A percentile compares a stretch with the other conserved stretches of the same genome.
Conservation (phyloP, 2,329 filamentous ascomycete genomes). For the Beauveria varroae region DNA sequence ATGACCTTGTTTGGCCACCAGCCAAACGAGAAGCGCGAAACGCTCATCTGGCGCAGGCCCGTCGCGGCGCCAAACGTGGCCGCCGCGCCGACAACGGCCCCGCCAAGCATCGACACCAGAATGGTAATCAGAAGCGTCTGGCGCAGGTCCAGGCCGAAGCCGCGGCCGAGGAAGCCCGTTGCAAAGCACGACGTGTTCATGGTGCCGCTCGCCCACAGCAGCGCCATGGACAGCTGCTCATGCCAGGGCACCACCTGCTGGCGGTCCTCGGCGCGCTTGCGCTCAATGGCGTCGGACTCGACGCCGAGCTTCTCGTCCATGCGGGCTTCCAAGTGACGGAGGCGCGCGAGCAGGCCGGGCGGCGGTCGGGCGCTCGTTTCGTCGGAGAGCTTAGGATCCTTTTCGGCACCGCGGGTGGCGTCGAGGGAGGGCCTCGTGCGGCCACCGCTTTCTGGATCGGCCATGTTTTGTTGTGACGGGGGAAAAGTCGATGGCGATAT, state of each 20-base stretch:
- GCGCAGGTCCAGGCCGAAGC: slow-evolving; percentile 38
- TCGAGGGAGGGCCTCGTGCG: background rate
- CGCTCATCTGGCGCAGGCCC: slow-evolving; percentile 43
- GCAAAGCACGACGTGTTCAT: slow-evolving; percentile 45
- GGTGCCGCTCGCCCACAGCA: slow-evolving; percentile 44
- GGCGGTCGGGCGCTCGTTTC: slow-evolving; percentile 2
- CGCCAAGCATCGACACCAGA: slow-evolving; percentile 35
- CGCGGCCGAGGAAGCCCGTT: slow-evolving; percentile 42
- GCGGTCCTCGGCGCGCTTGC: slow-evolving; percentile 37
- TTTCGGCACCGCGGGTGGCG: background rate
- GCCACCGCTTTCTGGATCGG: background rate
- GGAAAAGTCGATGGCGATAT: background rate
- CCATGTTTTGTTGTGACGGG: background rate
- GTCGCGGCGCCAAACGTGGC: slow-evolving; percentile 43
- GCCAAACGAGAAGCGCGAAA: slow-evolving; percentile 41
- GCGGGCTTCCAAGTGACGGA: slow-evolving; percentile 34
- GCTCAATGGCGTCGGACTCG: slow-evolving; percentile 38
- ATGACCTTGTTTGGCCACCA: slow-evolving; percentile 45
- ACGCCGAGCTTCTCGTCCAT: slow-evolving; percentile 40
- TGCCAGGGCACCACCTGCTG: slow-evolving; percentile 22
- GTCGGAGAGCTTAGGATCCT: background rate
- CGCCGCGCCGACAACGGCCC: slow-evolving; percentile 33
- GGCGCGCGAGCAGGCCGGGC: slow-evolving; percentile 23
- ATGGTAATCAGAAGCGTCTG: slow-evolving; percentile 38
- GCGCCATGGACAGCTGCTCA: slow-evolving; percentile 40